Evolutionary conservation across 768 basidiomycete genomes (phyloP), one percentile per base, ranked within the genome.

Genomic region (Tylopilus rubrobrunneus): DNA sequence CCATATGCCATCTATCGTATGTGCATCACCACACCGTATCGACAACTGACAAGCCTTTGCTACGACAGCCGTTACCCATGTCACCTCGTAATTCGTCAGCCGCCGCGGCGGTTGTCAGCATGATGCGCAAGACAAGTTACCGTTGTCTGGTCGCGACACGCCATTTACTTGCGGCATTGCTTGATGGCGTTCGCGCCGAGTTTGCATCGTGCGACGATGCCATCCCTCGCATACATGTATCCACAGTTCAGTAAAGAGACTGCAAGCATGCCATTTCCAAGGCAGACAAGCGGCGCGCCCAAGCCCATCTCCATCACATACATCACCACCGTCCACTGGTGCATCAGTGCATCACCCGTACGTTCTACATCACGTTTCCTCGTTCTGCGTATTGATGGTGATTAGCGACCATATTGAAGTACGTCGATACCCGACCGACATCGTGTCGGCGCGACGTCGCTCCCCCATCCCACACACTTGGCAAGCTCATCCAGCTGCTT

Each of bases 221-320:
- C 29, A 19, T 19, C 19, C 19, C 47, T 68, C 23, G 53, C 53
- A 3, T 43, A 56, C 3, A 41, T 51, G 0, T 63, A 54, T 15
- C 66, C 61, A 0, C 7, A 53, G 0, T 53, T 64, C 1, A 45
- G 51, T 1, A 31, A 48, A 6, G 56, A 56, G 31, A 28, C 12
- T 1, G 36, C n/a, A 4, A 43, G 21, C 12, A 36, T 33, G 1
- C 45, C 52, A 1, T 58, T 29, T 56, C 58, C 19, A 19, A 19
- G 19, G 42, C 45, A 9, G 43, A 42, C 1, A 9, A 4, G 19
- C 53, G 49, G 4, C 49, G 62, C 0, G 15, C 77, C 78, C 0
- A 79, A 76, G 51, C 59, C 74, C 8, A 73, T 80, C n/a, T 61
- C 69, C 2, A 66, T 74, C 31, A 72, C 68, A 0, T 65, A 72